phyloP scores from a whole-genome alignment of 208 protist species.

The Dictyostelium gargantuum region DNA sequence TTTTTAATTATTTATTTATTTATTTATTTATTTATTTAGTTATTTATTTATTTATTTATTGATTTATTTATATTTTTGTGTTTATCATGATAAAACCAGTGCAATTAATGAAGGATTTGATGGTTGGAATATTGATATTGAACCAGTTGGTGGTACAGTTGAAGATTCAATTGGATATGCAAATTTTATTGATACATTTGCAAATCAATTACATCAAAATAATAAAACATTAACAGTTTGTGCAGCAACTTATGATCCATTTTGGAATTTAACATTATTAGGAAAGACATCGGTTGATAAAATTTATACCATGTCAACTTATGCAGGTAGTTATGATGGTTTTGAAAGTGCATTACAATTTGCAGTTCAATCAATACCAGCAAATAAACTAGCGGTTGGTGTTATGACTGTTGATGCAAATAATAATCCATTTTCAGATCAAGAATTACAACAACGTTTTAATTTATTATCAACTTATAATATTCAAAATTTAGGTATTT shows the following conservation, averaged over 20 bases:
- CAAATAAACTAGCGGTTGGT: constrained; percentile 11
- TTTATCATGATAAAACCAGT: too few relatives aligned
- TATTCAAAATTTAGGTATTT: constrained; percentile 30
- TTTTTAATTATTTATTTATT: too few relatives aligned
- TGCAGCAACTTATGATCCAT: constrained; percentile 8
- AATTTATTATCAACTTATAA: neutral
- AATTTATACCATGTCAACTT: constrained; percentile 49
- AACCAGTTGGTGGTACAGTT: constrained; percentile 34
- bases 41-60: too few relatives aligned
- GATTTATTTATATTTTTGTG: too few relatives aligned
- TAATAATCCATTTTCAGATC: neutral
- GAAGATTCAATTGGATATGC: constrained; percentile 62
- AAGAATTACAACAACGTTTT: neutral
- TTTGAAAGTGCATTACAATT: constrained; percentile 1
- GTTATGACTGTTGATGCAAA: constrained; percentile 8
- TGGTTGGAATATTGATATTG: constrained; percentile 73
- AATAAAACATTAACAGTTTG: constrained; percentile 25
- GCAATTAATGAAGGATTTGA: constrained; percentile 54
- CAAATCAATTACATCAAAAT: neutral
- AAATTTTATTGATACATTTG: constrained; percentile 61
- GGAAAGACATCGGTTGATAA: constrained; percentile 8
- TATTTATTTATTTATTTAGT: too few relatives aligned
- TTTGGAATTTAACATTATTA: constrained; percentile 38
- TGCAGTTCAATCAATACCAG: constrained; percentile 9
- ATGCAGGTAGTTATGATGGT: neutral